Percentiles rank a stretch among this genome's conserved stretches.
Evolutionary conservation across 2,329 filamentous ascomycete genomes (phyloP).

Genomic region (Aspergillus texensis): DNA sequence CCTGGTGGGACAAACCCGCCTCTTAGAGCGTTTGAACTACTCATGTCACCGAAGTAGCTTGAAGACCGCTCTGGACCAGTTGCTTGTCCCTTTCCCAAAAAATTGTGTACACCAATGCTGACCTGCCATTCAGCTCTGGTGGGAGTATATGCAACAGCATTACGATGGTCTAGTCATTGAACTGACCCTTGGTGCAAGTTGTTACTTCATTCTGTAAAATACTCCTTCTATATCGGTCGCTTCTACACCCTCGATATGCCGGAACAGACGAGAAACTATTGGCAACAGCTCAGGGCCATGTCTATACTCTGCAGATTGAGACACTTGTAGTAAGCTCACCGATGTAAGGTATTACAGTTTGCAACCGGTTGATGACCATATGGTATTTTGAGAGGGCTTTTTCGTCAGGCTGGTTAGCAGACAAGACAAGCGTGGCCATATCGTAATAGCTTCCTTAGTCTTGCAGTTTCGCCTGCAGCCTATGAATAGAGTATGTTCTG

Average conservation of each 20-base stretch:
- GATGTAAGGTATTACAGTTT: background rate
- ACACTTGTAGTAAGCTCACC: background rate
- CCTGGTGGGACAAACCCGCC: background rate
- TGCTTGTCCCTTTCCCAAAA: background rate
- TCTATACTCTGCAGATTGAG: background rate
- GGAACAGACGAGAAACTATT: background rate
- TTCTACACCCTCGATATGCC: background rate
- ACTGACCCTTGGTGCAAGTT: background rate
- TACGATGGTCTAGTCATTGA: background rate
- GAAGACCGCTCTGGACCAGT: background rate
- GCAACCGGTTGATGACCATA: background rate
- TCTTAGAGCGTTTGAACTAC: background rate
- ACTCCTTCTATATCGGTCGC: background rate
- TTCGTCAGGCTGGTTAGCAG: conserved; percentile 22
- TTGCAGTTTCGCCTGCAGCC: conserved; percentile 21
- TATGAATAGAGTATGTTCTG: conserved; percentile 20
- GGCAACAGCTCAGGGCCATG: background rate
- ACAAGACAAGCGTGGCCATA: conserved; percentile 25
- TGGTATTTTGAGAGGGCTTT: conserved; percentile 22
- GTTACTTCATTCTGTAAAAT: background rate
- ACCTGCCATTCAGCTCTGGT: background rate
- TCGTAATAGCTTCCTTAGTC: conserved; percentile 2
- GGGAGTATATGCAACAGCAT: background rate
- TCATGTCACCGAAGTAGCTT: background rate
- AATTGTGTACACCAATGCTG: background rate